A percentile compares a stretch with the other conserved stretches of the same genome.
These are phyloP conservation scores for Theileria luwenshuni DNA, from an alignment of 169 alveolate genomes.

Conservation along the genomic window DNA sequence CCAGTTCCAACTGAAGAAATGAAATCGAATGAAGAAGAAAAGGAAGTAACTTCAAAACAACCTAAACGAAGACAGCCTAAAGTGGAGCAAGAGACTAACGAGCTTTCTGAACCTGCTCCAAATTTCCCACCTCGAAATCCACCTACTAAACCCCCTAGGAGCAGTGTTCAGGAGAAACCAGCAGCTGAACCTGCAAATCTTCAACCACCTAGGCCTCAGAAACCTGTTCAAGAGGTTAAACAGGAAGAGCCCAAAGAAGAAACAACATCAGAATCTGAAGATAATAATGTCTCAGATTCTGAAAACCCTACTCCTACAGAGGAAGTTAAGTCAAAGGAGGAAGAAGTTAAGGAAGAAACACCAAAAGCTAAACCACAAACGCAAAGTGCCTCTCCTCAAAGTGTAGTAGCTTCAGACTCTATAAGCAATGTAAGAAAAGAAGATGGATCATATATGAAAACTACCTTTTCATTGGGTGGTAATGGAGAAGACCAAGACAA, in stretches of 20 bases:
- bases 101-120: too few species aligned
- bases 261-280: constrained; percentile 10
- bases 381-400: background rate
- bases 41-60: too few species aligned
- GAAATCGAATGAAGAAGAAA: background rate
- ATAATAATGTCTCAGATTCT: background rate
- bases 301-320: constrained; percentile 7
- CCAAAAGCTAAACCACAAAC: background rate
- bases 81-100: too few species aligned
- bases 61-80: too few species aligned
- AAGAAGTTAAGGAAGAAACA: background rate
- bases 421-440: constrained; percentile 1
- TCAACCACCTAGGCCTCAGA: background rate
- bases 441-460: constrained; percentile 1
- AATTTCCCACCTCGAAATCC: constrained; percentile 13
- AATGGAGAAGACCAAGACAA: background rate
- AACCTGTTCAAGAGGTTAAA: background rate
- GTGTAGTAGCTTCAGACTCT: background rate
- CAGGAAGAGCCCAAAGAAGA: constrained; percentile 4
- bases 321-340: background rate
- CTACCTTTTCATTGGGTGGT: constrained; percentile 6
- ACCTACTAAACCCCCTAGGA: background rate
- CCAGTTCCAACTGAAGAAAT: constrained; percentile 12
- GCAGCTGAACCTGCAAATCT: background rate
- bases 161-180: too few species aligned